Percentiles rank a stretch among this genome's conserved stretches.
Evolutionary conservation across 2,329 filamentous ascomycete genomes (phyloP).

Genomic region (Chalaropsis thielavioides): DNA sequence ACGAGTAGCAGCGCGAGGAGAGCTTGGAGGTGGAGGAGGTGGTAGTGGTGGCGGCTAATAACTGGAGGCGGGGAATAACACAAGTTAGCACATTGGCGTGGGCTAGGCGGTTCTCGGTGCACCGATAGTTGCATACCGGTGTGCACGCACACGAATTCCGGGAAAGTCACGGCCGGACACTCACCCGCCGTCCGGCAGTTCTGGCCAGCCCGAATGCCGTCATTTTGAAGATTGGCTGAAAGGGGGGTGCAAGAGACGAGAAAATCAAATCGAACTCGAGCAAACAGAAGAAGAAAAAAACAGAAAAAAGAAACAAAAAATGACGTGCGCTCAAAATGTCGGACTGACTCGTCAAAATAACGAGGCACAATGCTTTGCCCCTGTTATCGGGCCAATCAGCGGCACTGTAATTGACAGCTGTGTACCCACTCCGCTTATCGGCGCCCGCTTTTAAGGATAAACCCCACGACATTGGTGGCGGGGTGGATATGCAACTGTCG

Average conservation of each 20-base stretch:
- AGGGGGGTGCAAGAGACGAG: not conserved
- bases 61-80: not conserved
- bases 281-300: not conserved
- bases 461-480: no score
- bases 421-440: constrained; percentile 15
- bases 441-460: not conserved
- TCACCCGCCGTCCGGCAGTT: constrained; percentile 34
- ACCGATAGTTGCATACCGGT: not conserved
- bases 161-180: constrained; percentile 17
- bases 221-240: constrained; percentile 25
- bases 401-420: constrained; percentile 1
- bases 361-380: not conserved
- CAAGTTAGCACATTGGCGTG: not conserved
- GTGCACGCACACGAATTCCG: not conserved
- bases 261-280: not conserved
- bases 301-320: not conserved
- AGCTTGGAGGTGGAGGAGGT: constrained; percentile 24
- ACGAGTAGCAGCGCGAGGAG: constrained; percentile 26
- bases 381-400: constrained; percentile 11
- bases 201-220: constrained; percentile 37
- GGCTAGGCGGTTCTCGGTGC: not conserved
- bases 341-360: not conserved
- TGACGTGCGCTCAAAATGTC: not conserved
- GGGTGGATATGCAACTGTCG: not conserved
- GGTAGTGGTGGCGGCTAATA: constrained; percentile 21